phyloP scores from a whole-genome alignment of 345 rosid species.

The Dovyalis caffra region DNA sequence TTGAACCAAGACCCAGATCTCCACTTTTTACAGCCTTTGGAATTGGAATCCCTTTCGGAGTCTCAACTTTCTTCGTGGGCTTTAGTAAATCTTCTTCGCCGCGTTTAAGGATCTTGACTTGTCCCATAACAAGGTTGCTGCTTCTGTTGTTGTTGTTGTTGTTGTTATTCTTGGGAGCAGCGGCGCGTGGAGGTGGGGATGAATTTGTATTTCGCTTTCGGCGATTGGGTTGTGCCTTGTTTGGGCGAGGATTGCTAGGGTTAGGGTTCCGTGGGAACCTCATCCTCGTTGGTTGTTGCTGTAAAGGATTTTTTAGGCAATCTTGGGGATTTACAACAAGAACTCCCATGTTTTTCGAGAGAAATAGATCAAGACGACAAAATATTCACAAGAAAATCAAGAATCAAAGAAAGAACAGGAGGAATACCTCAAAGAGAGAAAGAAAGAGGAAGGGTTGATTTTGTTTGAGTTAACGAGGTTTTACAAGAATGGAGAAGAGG shows the following conservation, averaged over 20 bases:
- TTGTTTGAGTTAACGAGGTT: background rate
- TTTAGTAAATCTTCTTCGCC: constrained; percentile 38
- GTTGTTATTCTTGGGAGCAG: background rate
- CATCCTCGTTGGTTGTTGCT: constrained; percentile 22
- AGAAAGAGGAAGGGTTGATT: background rate
- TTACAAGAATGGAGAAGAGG: background rate
- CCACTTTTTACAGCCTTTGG: background rate
- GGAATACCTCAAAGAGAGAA: background rate
- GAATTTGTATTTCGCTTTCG: constrained; percentile 41
- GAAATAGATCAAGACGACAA: background rate
- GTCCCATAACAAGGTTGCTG: constrained; percentile 37
- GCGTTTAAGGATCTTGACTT: constrained; percentile 69
- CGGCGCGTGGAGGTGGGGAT: constrained; percentile 23
- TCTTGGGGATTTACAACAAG: constrained; percentile 63
- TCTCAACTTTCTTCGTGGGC: background rate
- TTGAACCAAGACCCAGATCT: constrained; percentile 35
- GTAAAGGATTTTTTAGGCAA: constrained; percentile 32
- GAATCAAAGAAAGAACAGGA: background rate
- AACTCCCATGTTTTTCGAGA: constrained; percentile 48
- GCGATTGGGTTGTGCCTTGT: constrained; percentile 38
- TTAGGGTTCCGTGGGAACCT: constrained; percentile 25
- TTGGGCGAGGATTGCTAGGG: constrained; percentile 22
- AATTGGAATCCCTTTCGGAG: background rate
- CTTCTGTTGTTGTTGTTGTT: too few species aligned
- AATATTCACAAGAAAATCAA: background rate